Evolutionary conservation across 2,329 filamentous ascomycete species (phyloP), one percentile per base, ranked within the genome.

Genomic region (Hypoxylon sp.): DNA sequence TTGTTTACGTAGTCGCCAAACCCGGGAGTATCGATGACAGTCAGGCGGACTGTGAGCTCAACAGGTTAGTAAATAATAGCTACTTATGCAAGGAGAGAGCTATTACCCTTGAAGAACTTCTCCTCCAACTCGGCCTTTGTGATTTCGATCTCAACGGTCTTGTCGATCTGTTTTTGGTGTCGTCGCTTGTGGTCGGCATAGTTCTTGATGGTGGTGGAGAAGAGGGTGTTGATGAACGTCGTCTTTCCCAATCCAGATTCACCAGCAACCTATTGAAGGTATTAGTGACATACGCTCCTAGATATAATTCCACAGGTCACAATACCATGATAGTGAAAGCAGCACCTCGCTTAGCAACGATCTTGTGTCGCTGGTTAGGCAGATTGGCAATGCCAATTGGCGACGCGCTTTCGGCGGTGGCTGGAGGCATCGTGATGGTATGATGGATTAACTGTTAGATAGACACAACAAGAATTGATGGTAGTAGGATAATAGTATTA

Each of bases 1-100:
- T 99, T 99, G 88, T 99, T 99, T 74, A 99, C 94, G 72, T 99
- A 99, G 84, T 99, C 94, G 75, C 94, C 94, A 71, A 99, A 99
- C 66, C 94, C 94, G 68, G 94, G 94, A 60, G 94, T 99, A 75
- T 99, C 94, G 73, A 99, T 99, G 69, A 99, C 94, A 61, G 94
- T 99, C 71, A 99, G 80, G 72, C 94, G 94, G 73, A 99, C 94
- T 97, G 70, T 44, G 23, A 34, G 65, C 19, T 42, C 38, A 23
- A 32, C 63, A 20, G 19, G 15, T 56, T 44, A 54, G 56, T 27
- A 57, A 53, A 64, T 19, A 23, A 16, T 35, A 17, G 38, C 17
- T 21, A 42, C 23, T 43, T 29, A 31, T 25, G 21, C 23, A 19
- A 27, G 31, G 34, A 32, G 34, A 32, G 26, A 25, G 26, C 30